A percentile compares a stretch with the other conserved stretches of the same genome.
phyloP scores from a whole-genome alignment of 495 filamentous ascomycete species.

The Sporormia fimetaria region DNA sequence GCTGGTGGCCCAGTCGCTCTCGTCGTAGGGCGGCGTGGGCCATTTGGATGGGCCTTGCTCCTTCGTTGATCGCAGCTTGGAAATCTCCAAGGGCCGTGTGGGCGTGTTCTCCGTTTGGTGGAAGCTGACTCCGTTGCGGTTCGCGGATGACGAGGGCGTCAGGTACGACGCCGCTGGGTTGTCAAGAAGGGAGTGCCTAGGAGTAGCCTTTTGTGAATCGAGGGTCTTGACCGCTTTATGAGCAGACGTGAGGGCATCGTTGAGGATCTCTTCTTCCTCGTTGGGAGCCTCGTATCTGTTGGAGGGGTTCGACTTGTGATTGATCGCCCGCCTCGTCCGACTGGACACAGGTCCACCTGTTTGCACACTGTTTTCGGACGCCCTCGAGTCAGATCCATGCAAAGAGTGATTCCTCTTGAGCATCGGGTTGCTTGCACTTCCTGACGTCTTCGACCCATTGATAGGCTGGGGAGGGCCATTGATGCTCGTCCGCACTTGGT shows the following conservation, averaged over 20 bases:
- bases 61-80: constrained; percentile 41
- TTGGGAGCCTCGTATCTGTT: constrained; percentile 88
- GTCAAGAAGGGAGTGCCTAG: constrained; percentile 8
- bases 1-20: constrained; percentile 78
- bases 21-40: constrained; percentile 92
- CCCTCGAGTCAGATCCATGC: constrained; percentile 50
- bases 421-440: constrained; percentile 27
- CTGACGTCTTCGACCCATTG: constrained; percentile 21
- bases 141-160: constrained; percentile 81
- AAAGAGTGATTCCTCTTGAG: constrained; percentile 56
- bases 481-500: constrained; percentile 53
- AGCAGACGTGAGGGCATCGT: constrained; percentile 61
- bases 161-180: constrained; percentile 66
- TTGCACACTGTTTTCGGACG: constrained; percentile 49
- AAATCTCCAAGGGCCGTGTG: constrained; percentile 44
- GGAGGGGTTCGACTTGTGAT: constrained; percentile 57
- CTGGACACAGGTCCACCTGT: constrained; percentile 59
- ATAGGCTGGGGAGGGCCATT: constrained; percentile 41
- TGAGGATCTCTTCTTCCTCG: constrained; percentile 90
- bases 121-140: constrained; percentile 60
- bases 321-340: constrained; percentile 70
- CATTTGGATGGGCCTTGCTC: constrained; percentile 57
- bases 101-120: constrained; percentile 45
- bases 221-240: constrained; percentile 46
- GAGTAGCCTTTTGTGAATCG: constrained; percentile 32